Evolutionary conservation across 148 eudicot genomes (phyloP), one percentile per base, ranked within the genome.

Genomic region (Persicaria tinctoria): DNA sequence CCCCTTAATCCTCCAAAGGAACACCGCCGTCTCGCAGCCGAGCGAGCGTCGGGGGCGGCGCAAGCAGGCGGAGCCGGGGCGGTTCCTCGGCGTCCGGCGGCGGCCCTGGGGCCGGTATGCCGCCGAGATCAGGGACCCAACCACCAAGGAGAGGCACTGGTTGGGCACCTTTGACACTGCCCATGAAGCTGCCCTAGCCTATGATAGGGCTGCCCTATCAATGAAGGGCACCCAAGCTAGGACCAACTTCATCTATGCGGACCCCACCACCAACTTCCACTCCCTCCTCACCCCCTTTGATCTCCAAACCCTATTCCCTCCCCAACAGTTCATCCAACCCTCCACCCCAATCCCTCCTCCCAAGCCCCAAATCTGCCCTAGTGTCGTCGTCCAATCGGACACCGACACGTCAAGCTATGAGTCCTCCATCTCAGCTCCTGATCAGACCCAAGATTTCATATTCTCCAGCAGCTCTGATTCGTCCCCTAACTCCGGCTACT

Each of bases 101-200:
- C 84, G 98, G 73, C 98, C 98, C 0, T 91, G 98, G 98, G 98
- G 97, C 0, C 78, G 98, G 5, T 94, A 94, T 11, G 98, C 98
- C 0, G 98, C 98, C 0, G 98, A 94, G 41, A 94, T 94, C n/a
- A 83, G 98, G 49, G 97, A 94, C 80, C 97, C 98, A 5, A 87
- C 91, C 13, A 94, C 96, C 47, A 91, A 94, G 59, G 98, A 94
- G 69, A 85, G 98, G 73, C 98, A 94, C 68, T 94, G 98, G 98
- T 83, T 94, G 1, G 98, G 98, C 6, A 94, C 98, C 8, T 94
- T 94, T 81, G 98, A 94, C 75, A 89, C 98, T 77, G 97, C 98
- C 64, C 95, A 94, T 78, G 98, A 94, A 82, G 98, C 98, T 46
- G 98, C 98, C 68, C 82, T 94, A 23, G 98, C 98, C 69, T 94